These are phyloP conservation scores for Eucalyptus albens DNA, from an alignment of 345 rosid species.

Conservation along the genomic window DNA sequence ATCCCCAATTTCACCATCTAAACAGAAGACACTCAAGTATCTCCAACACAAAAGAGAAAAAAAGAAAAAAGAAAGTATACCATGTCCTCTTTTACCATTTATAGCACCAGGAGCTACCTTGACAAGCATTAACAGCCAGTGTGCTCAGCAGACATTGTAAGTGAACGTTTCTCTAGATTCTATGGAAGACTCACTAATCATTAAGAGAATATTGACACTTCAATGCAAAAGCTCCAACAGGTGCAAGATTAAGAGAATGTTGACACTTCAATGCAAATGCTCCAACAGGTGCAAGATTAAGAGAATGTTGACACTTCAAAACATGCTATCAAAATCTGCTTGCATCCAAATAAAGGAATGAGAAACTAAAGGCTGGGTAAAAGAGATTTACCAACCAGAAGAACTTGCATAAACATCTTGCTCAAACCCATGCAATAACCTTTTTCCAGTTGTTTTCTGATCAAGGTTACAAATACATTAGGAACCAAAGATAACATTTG, in stretches of 20 bases:
- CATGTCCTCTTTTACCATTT: background rate
- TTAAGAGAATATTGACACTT: background rate
- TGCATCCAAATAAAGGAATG: background rate
- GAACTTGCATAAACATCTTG: conserved; percentile 26
- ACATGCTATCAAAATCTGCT: background rate
- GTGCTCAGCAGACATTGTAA: background rate
- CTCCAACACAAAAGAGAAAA: background rate
- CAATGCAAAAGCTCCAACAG: background rate
- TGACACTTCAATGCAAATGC: background rate
- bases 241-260: background rate
- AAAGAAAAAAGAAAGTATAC: background rate
- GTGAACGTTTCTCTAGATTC: background rate
- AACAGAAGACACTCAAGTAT: background rate
- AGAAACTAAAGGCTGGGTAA: background rate
- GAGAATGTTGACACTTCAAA: background rate
- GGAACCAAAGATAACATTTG: background rate
- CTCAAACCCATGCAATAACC: conserved; percentile 48
- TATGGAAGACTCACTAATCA: background rate
- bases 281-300: background rate
- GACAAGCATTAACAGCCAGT: background rate
- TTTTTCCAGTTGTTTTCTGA: conserved; percentile 18
- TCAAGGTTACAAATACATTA: background rate
- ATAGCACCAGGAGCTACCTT: background rate
- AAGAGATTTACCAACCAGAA: conserved; percentile 33
- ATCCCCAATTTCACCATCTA: background rate